phyloP scores from a whole-genome alignment of 106 monocot genomes.

The Iris macrosiphon region DNA sequence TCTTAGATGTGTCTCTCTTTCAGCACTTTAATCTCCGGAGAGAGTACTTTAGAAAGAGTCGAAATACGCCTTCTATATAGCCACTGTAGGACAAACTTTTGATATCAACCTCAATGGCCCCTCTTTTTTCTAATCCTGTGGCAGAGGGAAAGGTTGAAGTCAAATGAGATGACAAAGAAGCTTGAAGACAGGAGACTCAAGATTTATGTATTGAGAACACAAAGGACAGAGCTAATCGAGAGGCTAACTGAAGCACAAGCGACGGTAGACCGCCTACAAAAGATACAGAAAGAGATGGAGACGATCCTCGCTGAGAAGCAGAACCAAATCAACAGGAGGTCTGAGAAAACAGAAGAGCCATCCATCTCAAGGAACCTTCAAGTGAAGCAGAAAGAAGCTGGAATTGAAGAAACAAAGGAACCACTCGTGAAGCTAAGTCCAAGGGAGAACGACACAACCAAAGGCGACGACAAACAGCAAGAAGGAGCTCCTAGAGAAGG shows the following conservation, averaged over 20 bases:
- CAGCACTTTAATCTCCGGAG: too few species aligned
- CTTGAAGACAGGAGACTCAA: constrained; percentile 18
- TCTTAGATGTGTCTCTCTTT: too few species aligned
- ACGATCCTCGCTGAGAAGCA: constrained; percentile 32
- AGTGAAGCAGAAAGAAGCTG: constrained; percentile 13
- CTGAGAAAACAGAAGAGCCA: constrained; percentile 17
- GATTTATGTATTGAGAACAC: constrained; percentile 5
- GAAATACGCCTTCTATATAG: too few species aligned
- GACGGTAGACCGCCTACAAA: constrained; percentile 1
- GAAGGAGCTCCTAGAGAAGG: background rate
- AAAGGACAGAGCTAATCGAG: constrained; percentile 19
- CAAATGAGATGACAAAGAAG: constrained; percentile 26
- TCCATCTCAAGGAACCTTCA: constrained; percentile 3
- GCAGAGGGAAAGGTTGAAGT: constrained; percentile 36
- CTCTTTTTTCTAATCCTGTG: background rate
- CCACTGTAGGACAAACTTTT: too few species aligned
- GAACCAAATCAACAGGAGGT: constrained; percentile 15
- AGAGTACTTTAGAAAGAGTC: too few species aligned
- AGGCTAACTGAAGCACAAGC: constrained; percentile 32
- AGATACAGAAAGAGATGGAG: constrained; percentile 20
- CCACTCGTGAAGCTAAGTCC: background rate
- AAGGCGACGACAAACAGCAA: background rate
- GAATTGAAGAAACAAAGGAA: constrained; percentile 2
- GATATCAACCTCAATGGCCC: too few species aligned
- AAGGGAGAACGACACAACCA: background rate